phyloP scores from a whole-genome alignment of 441 rosid genomes.

The Gossypium davidsonii region DNA sequence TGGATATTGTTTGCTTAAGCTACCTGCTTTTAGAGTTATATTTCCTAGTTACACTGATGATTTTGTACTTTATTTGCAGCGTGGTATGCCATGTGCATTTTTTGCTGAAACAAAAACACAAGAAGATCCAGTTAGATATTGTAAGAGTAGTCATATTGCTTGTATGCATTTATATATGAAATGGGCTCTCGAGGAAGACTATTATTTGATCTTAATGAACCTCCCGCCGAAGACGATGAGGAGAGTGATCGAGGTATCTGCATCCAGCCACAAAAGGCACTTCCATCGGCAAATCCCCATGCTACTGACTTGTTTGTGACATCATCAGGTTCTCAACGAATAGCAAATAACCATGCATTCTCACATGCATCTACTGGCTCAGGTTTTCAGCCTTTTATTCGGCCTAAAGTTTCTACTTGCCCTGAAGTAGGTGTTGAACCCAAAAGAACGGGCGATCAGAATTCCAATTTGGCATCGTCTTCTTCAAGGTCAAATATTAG shows the following conservation, averaged over 20 bases:
- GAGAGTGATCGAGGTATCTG: slow-evolving; percentile 37
- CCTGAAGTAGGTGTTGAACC: slow-evolving; percentile 33
- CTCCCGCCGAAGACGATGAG: slow-evolving; percentile 70
- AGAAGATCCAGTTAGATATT: slow-evolving; percentile 14
- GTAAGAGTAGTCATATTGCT: slow-evolving; percentile 27
- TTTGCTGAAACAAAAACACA: slow-evolving; percentile 26
- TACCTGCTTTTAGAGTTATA: slow-evolving; percentile 7
- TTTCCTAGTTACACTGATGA: slow-evolving; percentile 10
- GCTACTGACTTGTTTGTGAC: slow-evolving; percentile 44
- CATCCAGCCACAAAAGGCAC: slow-evolving; percentile 53
- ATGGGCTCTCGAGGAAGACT: slow-evolving; percentile 86
- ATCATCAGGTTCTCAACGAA: slow-evolving; percentile 43
- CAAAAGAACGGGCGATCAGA: slow-evolving; percentile 31
- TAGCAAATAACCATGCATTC: slow-evolving; percentile 51
- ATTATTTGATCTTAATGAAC: slow-evolving; percentile 95
- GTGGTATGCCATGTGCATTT: slow-evolving; percentile 27
- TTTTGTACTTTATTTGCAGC: slow-evolving; percentile 10
- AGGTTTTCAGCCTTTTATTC: slow-evolving; percentile 89
- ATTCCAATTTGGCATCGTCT: slow-evolving; percentile 27
- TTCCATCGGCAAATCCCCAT: slow-evolving; percentile 39
- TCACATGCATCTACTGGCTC: slow-evolving; percentile 73
- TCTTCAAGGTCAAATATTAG: slow-evolving; percentile 28
- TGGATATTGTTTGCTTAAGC: slow-evolving; percentile 2
- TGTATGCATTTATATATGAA: slow-evolving; percentile 71
- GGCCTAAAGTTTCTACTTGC: slow-evolving; percentile 29